Evolutionary conservation across 2,329 filamentous ascomycete species (phyloP).

Genomic region (Dactylella cylindrospora): DNA sequence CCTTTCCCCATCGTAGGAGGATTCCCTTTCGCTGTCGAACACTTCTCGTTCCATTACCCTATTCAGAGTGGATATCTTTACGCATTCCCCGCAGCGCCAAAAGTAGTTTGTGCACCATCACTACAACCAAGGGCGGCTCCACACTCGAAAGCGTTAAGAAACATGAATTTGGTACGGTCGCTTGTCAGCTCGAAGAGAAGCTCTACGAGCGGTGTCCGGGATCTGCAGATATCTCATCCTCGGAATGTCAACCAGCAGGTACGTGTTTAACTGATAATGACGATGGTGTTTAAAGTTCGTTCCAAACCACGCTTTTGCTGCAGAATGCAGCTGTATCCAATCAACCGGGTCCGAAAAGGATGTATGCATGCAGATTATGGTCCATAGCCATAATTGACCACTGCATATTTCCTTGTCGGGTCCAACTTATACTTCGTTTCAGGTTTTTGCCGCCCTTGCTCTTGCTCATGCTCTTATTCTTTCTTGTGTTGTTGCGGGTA

Average conservation of each 20-base stretch:
- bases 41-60: conserved; percentile 21
- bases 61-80: conserved; percentile 24
- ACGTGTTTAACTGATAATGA: conserved; percentile 1
- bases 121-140: conserved; percentile 9
- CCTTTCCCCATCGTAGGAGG: conserved; percentile 14
- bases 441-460: conserved; percentile 4
- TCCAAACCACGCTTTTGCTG: no score
- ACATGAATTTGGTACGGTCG: conserved; percentile 43
- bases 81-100: conserved; percentile 20
- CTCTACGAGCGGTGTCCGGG: conserved; percentile 15
- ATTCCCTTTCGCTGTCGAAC: conserved; percentile 10
- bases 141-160: conserved; percentile 10
- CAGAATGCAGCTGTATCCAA: no score
- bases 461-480: conserved; percentile 3
- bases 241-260: conserved; percentile 32
- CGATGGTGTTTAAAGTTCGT: no score
- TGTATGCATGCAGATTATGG: no score
- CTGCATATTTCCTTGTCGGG: no score
- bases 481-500: conserved; percentile 12
- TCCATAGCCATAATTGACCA: no score
- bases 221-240: conserved; percentile 38
- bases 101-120: no score
- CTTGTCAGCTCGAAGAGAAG: conserved; percentile 38
- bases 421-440: no score
- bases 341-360: no score